Conservation (phyloP, 2,329 filamentous ascomycete genomes). For the Sclerotinia subarctica region DNA sequence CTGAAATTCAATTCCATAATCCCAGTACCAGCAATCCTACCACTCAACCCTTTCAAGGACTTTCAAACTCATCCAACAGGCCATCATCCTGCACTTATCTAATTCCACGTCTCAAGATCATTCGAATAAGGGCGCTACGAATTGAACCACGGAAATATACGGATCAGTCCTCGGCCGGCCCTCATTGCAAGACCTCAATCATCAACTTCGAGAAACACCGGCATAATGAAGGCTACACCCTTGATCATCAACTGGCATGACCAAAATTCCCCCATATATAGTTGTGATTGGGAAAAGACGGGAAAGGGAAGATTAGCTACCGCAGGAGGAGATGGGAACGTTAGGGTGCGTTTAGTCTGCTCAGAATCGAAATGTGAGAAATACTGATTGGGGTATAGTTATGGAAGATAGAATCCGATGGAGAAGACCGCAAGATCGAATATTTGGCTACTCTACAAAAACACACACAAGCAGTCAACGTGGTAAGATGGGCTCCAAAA, state of each 20-base stretch:
- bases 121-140: background rate
- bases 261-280: constrained; percentile 95
- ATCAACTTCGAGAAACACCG: constrained; percentile 10
- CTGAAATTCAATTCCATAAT: background rate
- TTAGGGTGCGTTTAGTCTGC: constrained; percentile 60
- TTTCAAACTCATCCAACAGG: background rate
- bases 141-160: background rate
- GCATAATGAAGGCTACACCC: constrained; percentile 86
- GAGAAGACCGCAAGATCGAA: constrained; percentile 82
- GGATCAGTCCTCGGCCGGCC: background rate
- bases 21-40: background rate
- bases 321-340: constrained; percentile 93
- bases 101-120: background rate
- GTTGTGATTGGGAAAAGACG: constrained; percentile 90
- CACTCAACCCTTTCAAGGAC: background rate
- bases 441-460: constrained; percentile 90
- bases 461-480: constrained; percentile 96
- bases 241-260: constrained; percentile 99
- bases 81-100: background rate
- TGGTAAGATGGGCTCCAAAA: constrained; percentile 92
- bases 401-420: constrained; percentile 84
- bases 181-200: background rate
- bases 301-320: constrained; percentile 91
- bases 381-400: constrained; percentile 51
- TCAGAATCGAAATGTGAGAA: background rate